These are phyloP conservation scores for Polyporus arcularius DNA, from an alignment of 768 basidiomycete species.

Conservation along the genomic window DNA sequence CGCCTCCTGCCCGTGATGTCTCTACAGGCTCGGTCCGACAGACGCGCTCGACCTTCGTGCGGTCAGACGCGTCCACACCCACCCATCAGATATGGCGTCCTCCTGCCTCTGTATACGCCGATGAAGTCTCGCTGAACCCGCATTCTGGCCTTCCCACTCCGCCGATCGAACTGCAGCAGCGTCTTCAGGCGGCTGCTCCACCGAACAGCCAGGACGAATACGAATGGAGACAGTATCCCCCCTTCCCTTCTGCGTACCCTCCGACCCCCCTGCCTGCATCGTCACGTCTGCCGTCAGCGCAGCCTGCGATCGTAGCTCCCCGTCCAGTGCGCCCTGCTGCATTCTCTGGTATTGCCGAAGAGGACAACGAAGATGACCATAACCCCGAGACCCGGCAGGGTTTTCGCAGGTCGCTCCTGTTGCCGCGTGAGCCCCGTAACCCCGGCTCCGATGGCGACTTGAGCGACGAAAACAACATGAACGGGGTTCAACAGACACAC, in stretches of 20 bases:
- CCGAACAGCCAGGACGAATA: slow-evolving; percentile 33
- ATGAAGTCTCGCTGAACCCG: slow-evolving; percentile 34
- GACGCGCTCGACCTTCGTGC: background rate
- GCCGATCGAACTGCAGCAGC: slow-evolving; percentile 13
- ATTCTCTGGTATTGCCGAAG: slow-evolving; percentile 18
- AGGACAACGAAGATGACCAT: slow-evolving; percentile 10
- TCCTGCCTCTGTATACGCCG: slow-evolving; percentile 46
- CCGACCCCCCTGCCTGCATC: slow-evolving; percentile 38
- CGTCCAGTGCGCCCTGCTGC: slow-evolving; percentile 14
- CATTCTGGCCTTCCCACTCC: slow-evolving; percentile 21
- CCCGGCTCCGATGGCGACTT: slow-evolving; percentile 58
- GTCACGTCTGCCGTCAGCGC: slow-evolving; percentile 10
- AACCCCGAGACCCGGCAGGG: slow-evolving; percentile 40
- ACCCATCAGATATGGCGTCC: slow-evolving; percentile 62
- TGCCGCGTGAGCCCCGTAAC: slow-evolving; percentile 57
- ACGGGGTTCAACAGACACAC: slow-evolving; percentile 42
- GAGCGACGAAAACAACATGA: slow-evolving; percentile 52
- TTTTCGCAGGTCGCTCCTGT: slow-evolving; percentile 75
- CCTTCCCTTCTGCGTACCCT: slow-evolving; percentile 78
- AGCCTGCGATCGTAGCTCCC: slow-evolving; percentile 12
- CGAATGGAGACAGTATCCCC: slow-evolving; percentile 74
- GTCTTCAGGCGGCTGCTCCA: slow-evolving; percentile 1
- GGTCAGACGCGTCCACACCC: slow-evolving; percentile 5
- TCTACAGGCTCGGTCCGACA: slow-evolving; percentile 14
- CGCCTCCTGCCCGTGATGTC: background rate